Evolutionary conservation across 345 rosid species (phyloP).

Genomic region (Salix suchowensis): DNA sequence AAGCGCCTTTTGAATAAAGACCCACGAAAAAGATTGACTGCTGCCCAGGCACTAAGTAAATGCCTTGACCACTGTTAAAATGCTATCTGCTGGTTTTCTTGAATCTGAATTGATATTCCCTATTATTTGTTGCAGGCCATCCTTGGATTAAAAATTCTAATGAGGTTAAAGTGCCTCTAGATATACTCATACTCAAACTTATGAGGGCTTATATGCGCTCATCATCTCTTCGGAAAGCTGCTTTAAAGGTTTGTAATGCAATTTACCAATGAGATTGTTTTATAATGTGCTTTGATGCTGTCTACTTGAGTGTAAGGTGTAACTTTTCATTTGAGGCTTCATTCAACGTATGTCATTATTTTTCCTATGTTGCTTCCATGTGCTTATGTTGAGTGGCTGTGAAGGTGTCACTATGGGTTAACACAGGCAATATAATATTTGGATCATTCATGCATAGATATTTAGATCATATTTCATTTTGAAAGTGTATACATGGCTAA

Average conservation of each 20-base stretch:
- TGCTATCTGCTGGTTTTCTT: background rate
- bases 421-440: background rate
- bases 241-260: conserved; percentile 65
- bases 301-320: background rate
- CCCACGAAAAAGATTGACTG: conserved; percentile 85
- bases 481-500: background rate
- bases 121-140: conserved; percentile 54
- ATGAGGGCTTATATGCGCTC: conserved; percentile 81
- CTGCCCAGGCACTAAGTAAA: conserved; percentile 91
- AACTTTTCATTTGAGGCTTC: background rate
- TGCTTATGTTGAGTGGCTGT: background rate
- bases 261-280: background rate
- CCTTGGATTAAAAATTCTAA: conserved; percentile 68
- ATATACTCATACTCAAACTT: conserved; percentile 65
- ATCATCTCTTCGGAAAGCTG: conserved; percentile 83
- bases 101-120: conserved; percentile 1
- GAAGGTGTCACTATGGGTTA: background rate
- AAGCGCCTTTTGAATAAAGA: conserved; percentile 75
- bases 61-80: conserved; percentile 1
- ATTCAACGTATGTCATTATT: background rate
- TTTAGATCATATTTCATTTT: background rate
- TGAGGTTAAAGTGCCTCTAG: conserved; percentile 63
- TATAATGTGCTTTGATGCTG: background rate
- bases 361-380: background rate
- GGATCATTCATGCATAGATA: background rate